A percentile compares a stretch with the other conserved stretches of the same genome.
phyloP scores from a whole-genome alignment of 2,329 filamentous ascomycete genomes.

The Chalara sp. region DNA sequence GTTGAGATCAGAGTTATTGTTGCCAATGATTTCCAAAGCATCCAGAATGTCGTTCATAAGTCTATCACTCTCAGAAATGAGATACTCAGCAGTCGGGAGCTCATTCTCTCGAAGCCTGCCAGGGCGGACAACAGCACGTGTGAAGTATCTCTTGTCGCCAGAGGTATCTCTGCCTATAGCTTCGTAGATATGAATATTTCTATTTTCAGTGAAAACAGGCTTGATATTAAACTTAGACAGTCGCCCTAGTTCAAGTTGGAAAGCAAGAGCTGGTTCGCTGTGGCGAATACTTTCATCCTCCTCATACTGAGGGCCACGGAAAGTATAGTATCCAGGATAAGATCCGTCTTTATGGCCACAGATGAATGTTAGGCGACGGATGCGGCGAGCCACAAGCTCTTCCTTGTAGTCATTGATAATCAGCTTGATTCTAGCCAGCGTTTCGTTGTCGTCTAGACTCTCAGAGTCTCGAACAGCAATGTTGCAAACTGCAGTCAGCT shows the following conservation, averaged over 20 bases:
- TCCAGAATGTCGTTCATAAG: slow-evolving; percentile 97
- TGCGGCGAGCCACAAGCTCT: slow-evolving; percentile 72
- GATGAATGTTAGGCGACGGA: slow-evolving; percentile 92
- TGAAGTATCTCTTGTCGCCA: slow-evolving; percentile 97
- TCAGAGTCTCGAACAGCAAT: slow-evolving; percentile 87
- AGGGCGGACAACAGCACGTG: slow-evolving; percentile 88
- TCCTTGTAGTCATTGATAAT: slow-evolving; percentile 77
- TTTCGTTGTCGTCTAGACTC: slow-evolving; percentile 73
- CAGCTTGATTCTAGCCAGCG: slow-evolving; percentile 65
- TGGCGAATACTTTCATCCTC: slow-evolving; percentile 97
- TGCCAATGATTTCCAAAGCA: slow-evolving; percentile 95
- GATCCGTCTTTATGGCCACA: slow-evolving; percentile 91
- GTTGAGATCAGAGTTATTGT: slow-evolving; percentile 98
- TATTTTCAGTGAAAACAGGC: slow-evolving; percentile 97
- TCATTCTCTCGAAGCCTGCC: slow-evolving; percentile 84
- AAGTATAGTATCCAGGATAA: slow-evolving; percentile 96
- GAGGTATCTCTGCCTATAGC: slow-evolving; percentile 90
- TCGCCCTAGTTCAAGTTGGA: slow-evolving; percentile 94
- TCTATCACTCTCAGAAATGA: slow-evolving; percentile 93
- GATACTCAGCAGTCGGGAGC: slow-evolving; percentile 96
- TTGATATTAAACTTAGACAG: slow-evolving; percentile 97
- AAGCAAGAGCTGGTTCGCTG: slow-evolving; percentile 90
- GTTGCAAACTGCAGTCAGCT: slow-evolving; percentile 88
- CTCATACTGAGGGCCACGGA: slow-evolving; percentile 82
- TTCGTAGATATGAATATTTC: slow-evolving; percentile 98